A percentile compares a stretch with the other conserved stretches of the same genome.
phyloP scores from a whole-genome alignment of 1,284 basidiomycete genomes.

The Moesziomyces sp. region DNA sequence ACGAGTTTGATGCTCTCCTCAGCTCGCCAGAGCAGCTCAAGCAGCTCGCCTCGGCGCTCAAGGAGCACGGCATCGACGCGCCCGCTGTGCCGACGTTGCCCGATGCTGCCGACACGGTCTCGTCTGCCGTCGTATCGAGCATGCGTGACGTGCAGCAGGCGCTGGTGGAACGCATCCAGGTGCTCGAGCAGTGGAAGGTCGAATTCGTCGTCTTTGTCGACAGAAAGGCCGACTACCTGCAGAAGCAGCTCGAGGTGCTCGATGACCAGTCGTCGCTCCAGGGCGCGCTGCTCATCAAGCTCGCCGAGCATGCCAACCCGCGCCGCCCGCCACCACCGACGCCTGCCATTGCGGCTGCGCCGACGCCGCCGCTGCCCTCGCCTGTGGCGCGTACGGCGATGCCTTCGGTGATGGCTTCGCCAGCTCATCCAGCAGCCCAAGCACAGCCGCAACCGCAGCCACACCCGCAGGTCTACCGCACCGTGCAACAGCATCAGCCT shows the following conservation, averaged over 20 bases:
- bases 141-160: constrained; percentile 5
- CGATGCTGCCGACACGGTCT: not conserved
- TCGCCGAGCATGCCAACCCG: constrained; percentile 38
- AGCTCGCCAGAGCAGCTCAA: constrained; percentile 16
- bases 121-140: not conserved
- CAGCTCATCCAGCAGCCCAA: not conserved
- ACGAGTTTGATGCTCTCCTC: constrained; percentile 1
- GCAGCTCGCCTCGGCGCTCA: constrained; percentile 12
- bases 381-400: constrained; percentile 2
- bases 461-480: not conserved
- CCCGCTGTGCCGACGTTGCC: not conserved
- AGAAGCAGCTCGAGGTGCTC: constrained; percentile 18
- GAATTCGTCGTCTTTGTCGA: constrained; percentile 4
- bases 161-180: not conserved
- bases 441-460: not conserved
- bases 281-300: constrained; percentile 39
- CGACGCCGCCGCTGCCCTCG: not conserved
- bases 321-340: constrained; percentile 1
- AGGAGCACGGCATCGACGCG: constrained; percentile 4
- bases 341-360: not conserved
- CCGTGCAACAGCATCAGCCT: not conserved
- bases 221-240: constrained; percentile 4
- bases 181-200: constrained; percentile 4
- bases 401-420: not conserved
- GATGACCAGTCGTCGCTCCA: constrained; percentile 42